These are phyloP conservation scores for Nannochloropsis gaditana DNA, from an alignment of 108 stramenopile species.

Conservation along the genomic window DNA sequence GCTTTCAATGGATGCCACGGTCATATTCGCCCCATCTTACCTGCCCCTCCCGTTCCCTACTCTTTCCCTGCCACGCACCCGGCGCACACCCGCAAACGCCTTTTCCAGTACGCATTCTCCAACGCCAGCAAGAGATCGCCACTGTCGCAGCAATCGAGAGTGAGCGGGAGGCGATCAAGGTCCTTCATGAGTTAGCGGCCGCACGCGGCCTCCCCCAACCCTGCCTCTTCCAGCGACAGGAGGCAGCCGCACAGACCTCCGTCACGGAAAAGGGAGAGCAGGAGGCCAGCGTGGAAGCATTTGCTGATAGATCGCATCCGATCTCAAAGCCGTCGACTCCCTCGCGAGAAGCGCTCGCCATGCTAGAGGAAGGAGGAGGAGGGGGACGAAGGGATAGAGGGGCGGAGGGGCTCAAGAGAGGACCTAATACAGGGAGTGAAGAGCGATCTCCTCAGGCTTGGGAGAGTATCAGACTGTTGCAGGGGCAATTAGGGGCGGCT, in stretches of 20 bases:
- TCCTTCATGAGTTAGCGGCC: not conserved
- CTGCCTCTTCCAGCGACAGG: too few relatives aligned
- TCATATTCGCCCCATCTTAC: too few relatives aligned
- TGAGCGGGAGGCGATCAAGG: constrained; percentile 19
- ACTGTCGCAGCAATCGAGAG: not conserved
- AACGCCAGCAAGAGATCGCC: not conserved
- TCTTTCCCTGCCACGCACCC: too few relatives aligned
- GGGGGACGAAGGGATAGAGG: not conserved
- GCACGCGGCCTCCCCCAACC: not conserved
- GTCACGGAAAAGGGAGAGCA: too few relatives aligned
- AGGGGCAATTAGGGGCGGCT: not conserved
- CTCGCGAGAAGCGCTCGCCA: too few relatives aligned
- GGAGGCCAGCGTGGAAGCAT: too few relatives aligned
- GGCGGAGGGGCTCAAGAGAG: not conserved
- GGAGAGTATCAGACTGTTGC: not conserved
- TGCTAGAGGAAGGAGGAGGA: not conserved
- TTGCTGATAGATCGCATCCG: too few relatives aligned
- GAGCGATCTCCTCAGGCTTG: not conserved
- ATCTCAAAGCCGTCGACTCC: too few relatives aligned
- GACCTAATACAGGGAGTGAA: not conserved
- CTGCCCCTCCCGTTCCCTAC: too few relatives aligned
- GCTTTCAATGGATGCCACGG: too few relatives aligned
- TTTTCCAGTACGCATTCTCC: not conserved
- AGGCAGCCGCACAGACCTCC: too few relatives aligned
- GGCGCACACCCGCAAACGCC: too few relatives aligned